phyloP scores from a whole-genome alignment of 2,329 filamentous ascomycete species.

The Fusarium annulatum region DNA sequence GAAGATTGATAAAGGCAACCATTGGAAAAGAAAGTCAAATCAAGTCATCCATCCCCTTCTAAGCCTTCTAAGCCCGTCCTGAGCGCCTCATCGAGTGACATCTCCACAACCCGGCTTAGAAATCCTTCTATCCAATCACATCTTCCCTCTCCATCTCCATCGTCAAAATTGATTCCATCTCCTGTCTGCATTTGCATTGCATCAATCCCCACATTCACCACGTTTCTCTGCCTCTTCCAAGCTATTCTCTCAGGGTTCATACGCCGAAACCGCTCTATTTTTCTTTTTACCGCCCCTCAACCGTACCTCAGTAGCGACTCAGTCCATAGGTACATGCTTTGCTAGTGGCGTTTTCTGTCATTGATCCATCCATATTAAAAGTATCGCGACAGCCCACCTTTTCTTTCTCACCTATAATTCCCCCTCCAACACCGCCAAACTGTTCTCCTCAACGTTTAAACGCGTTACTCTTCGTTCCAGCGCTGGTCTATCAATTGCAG shows the following conservation, averaged over 20 bases:
- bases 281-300: slow-evolving; percentile 28
- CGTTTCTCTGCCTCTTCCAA: slow-evolving; percentile 1
- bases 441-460: slow-evolving; percentile 89
- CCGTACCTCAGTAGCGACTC: not conserved
- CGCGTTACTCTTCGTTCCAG: slow-evolving; percentile 79
- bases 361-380: slow-evolving; percentile 6
- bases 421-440: slow-evolving; percentile 70
- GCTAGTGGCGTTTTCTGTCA: slow-evolving; percentile 17
- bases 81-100: not conserved
- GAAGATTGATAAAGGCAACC: slow-evolving; percentile 34
- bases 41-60: slow-evolving; percentile 4
- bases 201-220: slow-evolving; percentile 16
- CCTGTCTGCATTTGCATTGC: slow-evolving; percentile 15
- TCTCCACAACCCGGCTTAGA: slow-evolving; percentile 21
- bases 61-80: not conserved
- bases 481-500: slow-evolving; percentile 78
- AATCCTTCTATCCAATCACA: slow-evolving; percentile 31
- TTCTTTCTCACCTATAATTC: not conserved
- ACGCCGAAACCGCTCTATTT: slow-evolving; percentile 33
- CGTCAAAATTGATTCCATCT: slow-evolving; percentile 35
- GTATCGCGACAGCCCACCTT: slow-evolving; percentile 33
- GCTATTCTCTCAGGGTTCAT: slow-evolving; percentile 12
- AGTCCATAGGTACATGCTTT: not conserved
- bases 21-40: slow-evolving; percentile 1
- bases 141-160: not conserved